Base-by-base conservation (phyloP, 208 protist genomes). In the Acanthamoeba culbertsoni region DNA sequence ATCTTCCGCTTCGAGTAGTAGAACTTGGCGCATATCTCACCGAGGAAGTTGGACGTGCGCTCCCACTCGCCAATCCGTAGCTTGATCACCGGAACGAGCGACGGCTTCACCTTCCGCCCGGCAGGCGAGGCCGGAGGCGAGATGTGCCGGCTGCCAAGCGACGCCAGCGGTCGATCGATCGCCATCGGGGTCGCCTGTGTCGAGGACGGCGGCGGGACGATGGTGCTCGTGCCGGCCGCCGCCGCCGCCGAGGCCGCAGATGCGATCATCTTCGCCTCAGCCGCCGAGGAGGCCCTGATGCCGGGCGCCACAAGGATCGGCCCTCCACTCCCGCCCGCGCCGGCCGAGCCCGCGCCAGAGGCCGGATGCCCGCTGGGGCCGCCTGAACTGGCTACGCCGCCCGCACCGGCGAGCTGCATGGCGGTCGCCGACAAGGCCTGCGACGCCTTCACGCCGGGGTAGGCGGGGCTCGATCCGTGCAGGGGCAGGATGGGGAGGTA, bases 1-100 rank as follows among this genome's bases (percentile, higher is more conserved):
- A 82, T 82, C 45, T 82, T 82, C 7, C 45, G 37, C 71, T 82
- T 82, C n/a, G 71, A 7, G 45, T 55, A 82, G 71, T 82, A 82
- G 40, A 82, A 82, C 45, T 82, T 82, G 71, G 71, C 71, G 71
- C 71, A 82, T 18, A 82, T 82, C 23, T 82, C 71, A 26, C 71
- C 71, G 40, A 82, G 71, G 28, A 82, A 82, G 45, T 28, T 45
- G 71, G 71, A 18, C 31, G 37, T 7, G 4, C 45, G 37, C 23
- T 45, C 37, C 71, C 71, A 82, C 37, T 53, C 71, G 71, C 45
- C 71, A 31, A 82, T 26, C 6, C 45, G 71, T 42, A 82, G 26
- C 71, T 53, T 45, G 45, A 33, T 23, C 4, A 53, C 71, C 16
- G 71, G 37, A 10, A 82, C n/a, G 26, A 82, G 45, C 40, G 45